phyloP scores from a whole-genome alignment of 2,329 filamentous ascomycete species.

The Colletotrichum sp. region DNA sequence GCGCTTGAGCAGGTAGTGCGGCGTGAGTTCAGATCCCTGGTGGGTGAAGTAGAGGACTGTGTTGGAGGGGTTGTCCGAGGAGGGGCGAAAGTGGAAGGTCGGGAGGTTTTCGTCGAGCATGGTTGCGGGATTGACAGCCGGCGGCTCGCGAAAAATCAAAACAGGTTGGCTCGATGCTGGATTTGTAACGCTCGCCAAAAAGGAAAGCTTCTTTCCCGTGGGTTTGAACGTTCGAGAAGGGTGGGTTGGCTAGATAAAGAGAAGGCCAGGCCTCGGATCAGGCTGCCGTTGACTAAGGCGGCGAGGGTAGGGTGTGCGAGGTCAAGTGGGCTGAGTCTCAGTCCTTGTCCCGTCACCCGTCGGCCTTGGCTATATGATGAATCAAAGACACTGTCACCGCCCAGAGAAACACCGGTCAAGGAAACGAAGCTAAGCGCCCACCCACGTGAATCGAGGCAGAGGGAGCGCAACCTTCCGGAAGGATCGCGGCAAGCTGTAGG shows the following conservation, averaged over 20 bases:
- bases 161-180: neutral
- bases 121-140: slow-evolving; percentile 19
- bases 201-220: neutral
- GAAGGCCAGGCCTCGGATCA: neutral
- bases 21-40: slow-evolving; percentile 79
- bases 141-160: neutral
- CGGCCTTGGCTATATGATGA: slow-evolving; percentile 11
- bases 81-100: slow-evolving; percentile 62
- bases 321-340: slow-evolving; percentile 18
- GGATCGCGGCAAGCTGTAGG: neutral
- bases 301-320: neutral
- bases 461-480: neutral
- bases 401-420: neutral
- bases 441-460: neutral
- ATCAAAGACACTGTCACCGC: slow-evolving; percentile 4
- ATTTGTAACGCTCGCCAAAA: neutral
- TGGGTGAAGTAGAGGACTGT: slow-evolving; percentile 67
- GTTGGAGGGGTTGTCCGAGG: slow-evolving; percentile 57
- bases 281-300: neutral
- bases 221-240: neutral
- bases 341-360: neutral
- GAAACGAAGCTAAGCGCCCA: neutral
- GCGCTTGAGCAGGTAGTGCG: slow-evolving; percentile 81
- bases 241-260: neutral
- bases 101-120: slow-evolving; percentile 98